Evolutionary conservation across 1,284 basidiomycete genomes (phyloP).

Genomic region (Ceratobasidium sp.): DNA sequence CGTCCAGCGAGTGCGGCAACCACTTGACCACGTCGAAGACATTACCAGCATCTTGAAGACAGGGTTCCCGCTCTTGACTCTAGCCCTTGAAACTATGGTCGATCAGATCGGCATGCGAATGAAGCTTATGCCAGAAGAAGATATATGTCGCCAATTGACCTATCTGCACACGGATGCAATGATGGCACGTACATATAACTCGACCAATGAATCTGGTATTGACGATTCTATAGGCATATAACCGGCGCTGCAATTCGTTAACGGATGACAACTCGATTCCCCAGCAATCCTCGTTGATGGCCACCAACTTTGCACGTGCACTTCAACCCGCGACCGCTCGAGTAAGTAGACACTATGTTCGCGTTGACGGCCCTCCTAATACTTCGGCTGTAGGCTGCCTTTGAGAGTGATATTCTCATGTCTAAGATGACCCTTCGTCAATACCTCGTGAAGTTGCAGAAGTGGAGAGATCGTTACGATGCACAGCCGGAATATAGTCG

Average conservation of each 20-base stretch:
- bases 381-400: constrained; percentile 72
- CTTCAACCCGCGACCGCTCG: constrained; percentile 46
- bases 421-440: constrained; percentile 87
- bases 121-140: constrained; percentile 93
- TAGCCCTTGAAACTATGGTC: constrained; percentile 97
- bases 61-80: constrained; percentile 92
- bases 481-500: constrained; percentile 42
- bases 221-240: constrained; percentile 25
- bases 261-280: constrained; percentile 43
- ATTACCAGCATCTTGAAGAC: constrained; percentile 96
- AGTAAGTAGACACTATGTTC: constrained; percentile 24
- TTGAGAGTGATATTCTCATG: constrained; percentile 91
- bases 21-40: constrained; percentile 95
- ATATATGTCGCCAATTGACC: constrained; percentile 92
- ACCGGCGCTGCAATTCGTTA: constrained; percentile 42
- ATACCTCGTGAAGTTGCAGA: constrained; percentile 90
- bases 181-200: constrained; percentile 68
- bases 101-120: constrained; percentile 95
- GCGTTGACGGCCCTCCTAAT: not conserved
- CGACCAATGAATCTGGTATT: not conserved
- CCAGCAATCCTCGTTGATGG: constrained; percentile 38
- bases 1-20: constrained; percentile 67
- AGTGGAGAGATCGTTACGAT: constrained; percentile 96
- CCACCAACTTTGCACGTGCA: constrained; percentile 31
- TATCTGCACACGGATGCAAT: constrained; percentile 82